Evolutionary conservation across 2,329 filamentous ascomycete genomes (phyloP).

Genomic region (Penicillium sp.): DNA sequence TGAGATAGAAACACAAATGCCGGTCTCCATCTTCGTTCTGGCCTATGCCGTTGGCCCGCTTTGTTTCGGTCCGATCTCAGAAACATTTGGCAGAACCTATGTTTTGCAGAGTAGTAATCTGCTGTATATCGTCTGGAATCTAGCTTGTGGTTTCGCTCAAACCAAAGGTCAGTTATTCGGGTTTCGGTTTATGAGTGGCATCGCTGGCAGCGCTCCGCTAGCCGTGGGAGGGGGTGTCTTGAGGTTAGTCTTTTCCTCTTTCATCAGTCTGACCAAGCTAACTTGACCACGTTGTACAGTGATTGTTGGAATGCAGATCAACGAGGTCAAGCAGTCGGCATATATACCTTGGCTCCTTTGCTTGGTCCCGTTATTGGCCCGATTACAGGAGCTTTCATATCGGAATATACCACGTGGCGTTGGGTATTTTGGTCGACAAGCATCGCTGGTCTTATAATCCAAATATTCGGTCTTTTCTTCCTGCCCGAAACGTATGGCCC

Average conservation of each 20-base stretch:
- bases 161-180: background rate
- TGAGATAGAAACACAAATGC: conserved; percentile 49
- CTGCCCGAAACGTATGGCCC: conserved; percentile 69
- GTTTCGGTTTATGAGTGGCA: background rate
- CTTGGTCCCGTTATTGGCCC: conserved; percentile 69
- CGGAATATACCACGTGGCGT: conserved; percentile 38
- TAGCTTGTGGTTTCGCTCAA: conserved; percentile 42
- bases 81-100: conserved; percentile 11
- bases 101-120: conserved; percentile 15
- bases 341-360: conserved; percentile 67
- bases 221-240: background rate
- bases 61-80: conserved; percentile 15
- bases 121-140: conserved; percentile 13
- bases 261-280: background rate
- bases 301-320: conserved; percentile 67
- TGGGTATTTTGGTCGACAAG: conserved; percentile 62
- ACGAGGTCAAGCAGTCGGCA: conserved; percentile 64
- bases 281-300: conserved; percentile 29
- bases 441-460: conserved; percentile 62
- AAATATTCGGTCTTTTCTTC: conserved; percentile 58
- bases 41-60: conserved; percentile 49
- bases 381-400: conserved; percentile 74
- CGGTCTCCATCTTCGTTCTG: conserved; percentile 61
- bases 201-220: background rate
- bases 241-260: background rate